Percentiles rank a stretch among this genome's conserved stretches.
phyloP scores from a whole-genome alignment of 352 stramenopile species.

The Phytopythium delawarense region DNA sequence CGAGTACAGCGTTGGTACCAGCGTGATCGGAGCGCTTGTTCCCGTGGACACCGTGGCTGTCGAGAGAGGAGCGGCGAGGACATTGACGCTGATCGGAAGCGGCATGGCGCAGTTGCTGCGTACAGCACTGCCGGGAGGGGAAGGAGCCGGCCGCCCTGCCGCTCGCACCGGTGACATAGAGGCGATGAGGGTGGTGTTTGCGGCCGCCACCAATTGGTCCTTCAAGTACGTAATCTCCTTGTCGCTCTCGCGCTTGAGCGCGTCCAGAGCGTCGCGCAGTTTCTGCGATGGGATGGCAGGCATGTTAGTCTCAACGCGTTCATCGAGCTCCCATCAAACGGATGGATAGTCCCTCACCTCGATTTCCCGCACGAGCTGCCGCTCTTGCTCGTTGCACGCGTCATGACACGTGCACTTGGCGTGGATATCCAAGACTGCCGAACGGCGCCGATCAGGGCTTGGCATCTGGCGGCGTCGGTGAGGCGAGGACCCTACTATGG shows the following conservation, averaged over 20 bases:
- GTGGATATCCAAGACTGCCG: background rate
- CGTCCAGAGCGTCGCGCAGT: constrained; percentile 45
- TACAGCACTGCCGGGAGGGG: background rate
- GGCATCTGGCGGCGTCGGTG: background rate
- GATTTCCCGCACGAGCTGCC: constrained; percentile 17
- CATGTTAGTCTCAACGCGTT: background rate
- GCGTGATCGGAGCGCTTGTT: constrained; percentile 6
- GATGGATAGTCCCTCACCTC: constrained; percentile 6
- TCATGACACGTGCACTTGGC: constrained; percentile 8
- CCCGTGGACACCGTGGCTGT: background rate
- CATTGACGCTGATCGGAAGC: background rate
- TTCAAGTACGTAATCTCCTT: constrained; percentile 51
- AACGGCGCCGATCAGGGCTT: background rate
- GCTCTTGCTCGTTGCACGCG: constrained; percentile 25
- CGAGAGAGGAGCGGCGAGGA: background rate
- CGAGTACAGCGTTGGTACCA: constrained; percentile 49
- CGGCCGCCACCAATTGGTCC: constrained; percentile 23
- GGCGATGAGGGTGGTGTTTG: background rate
- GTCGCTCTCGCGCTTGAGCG: constrained; percentile 51
- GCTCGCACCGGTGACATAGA: background rate
- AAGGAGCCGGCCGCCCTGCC: background rate
- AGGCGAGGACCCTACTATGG: background rate
- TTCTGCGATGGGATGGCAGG: constrained; percentile 13
- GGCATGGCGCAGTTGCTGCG: background rate
- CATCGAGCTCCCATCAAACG: background rate